These are phyloP conservation scores for Auricularia auricula-judae DNA, from an alignment of 768 basidiomycete species.

Conservation along the genomic window DNA sequence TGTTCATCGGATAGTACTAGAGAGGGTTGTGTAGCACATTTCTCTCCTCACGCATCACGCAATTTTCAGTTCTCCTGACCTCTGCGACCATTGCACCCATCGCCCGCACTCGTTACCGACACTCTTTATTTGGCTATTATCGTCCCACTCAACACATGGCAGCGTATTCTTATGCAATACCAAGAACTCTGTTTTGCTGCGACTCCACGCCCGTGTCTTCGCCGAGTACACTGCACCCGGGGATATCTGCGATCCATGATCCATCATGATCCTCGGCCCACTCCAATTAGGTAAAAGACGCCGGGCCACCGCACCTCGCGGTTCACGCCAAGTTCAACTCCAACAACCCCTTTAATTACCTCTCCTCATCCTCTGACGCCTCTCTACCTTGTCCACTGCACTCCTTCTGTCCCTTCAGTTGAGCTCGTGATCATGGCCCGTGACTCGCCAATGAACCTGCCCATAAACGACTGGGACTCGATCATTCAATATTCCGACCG, in stretches of 20 bases:
- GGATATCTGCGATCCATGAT: too few species aligned
- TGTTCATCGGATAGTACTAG: neutral
- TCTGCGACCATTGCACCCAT: neutral
- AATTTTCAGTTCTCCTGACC: neutral
- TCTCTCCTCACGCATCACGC: neutral
- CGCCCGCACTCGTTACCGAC: neutral
- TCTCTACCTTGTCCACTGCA: too few species aligned
- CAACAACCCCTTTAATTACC: too few species aligned
- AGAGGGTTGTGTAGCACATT: neutral
- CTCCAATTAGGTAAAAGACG: too few species aligned
- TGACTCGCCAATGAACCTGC: neutral
- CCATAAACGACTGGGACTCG: neutral
- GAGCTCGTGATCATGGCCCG: too few species aligned
- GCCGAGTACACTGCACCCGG: too few species aligned
- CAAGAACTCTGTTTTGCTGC: neutral
- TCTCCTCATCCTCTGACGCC: too few species aligned
- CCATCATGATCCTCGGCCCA: too few species aligned
- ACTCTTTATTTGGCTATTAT: neutral
- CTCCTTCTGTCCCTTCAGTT: too few species aligned
- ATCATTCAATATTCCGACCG: neutral
- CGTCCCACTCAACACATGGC: conserved; percentile 1
- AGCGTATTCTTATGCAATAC: neutral
- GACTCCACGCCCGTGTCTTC: too few species aligned
- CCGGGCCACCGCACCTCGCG: too few species aligned
- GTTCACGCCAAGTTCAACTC: too few species aligned